These are phyloP conservation scores for Dacryopinax spathularia DNA, from an alignment of 768 basidiomycete species.

Conservation along the genomic window DNA sequence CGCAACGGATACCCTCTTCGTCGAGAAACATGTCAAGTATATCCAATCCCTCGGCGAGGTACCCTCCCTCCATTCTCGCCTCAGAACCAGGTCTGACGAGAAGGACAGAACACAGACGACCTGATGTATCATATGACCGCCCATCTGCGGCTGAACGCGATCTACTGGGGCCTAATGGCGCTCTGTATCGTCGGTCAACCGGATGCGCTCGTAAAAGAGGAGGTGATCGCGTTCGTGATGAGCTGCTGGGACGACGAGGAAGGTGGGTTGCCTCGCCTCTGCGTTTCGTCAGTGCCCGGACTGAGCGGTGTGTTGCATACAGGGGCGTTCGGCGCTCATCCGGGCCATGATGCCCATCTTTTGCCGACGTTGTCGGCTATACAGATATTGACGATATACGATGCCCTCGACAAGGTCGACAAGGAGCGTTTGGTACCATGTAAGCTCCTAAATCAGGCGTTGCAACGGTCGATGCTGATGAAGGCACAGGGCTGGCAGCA, in stretches of 20 bases:
- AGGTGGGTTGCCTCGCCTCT: conserved; percentile 34
- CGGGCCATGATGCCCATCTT: conserved; percentile 83
- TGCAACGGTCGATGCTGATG: not conserved
- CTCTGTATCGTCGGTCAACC: conserved; percentile 62
- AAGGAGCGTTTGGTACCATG: conserved; percentile 15
- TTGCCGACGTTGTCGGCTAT: conserved; percentile 79
- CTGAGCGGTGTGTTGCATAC: not conserved
- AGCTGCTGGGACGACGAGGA: conserved; percentile 89
- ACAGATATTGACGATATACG: conserved; percentile 77
- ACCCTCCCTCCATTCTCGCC: conserved; percentile 12
- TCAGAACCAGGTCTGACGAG: not conserved
- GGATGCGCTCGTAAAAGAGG: conserved; percentile 67
- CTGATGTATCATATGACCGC: conserved; percentile 79
- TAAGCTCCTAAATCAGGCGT: not conserved
- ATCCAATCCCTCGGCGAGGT: conserved; percentile 64
- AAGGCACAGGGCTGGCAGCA: conserved; percentile 54
- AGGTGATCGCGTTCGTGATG: conserved; percentile 80
- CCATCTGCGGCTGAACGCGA: conserved; percentile 86
- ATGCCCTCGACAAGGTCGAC: conserved; percentile 61
- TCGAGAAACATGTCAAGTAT: conserved; percentile 44
- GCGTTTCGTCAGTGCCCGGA: not conserved
- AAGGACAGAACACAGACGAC: conserved; percentile 52
- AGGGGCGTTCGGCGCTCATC: conserved; percentile 90
- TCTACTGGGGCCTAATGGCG: conserved; percentile 93
- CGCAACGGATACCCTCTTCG: not conserved